Base-by-base conservation (phyloP, 768 basidiomycete genomes). In the Sarcodon aspratus region DNA sequence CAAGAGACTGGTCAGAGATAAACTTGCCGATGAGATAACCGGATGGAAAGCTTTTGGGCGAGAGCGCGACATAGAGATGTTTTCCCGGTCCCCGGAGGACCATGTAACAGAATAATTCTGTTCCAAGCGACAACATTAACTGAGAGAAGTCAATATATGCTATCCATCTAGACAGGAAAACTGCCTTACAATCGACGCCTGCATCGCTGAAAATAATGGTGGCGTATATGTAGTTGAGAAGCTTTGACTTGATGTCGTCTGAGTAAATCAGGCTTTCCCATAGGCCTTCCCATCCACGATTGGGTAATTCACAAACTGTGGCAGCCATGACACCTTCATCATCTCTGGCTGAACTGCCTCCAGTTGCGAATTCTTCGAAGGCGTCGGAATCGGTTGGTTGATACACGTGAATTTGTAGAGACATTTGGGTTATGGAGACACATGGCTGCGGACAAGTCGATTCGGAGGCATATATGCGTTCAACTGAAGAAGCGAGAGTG, bases 31-130 rank as follows among this genome's bases (percentile, higher is more conserved):
- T 88, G 80, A 0, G 87, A 86, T 7, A 98, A 72, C 31, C 96
- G 79, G 51, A 98, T 90, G 0, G 93, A 82, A 9, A 98, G 72
- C 57, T 98, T 99, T 56, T 99, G 96, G 1, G 96, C 92, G 6
- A 99, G 72, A 9, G 95, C 95, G 37, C 92, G 78, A 61, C 93
- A 97, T 1, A 99, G 71, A 1, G 89, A 92, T 0, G 96, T 98
- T 68, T 99, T 98, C 10, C 96, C 95, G 1, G 96, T 97, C 0
- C 96, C 96, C 1, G 96, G 96, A 18, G 96, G 96, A 0, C 96
- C 96, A 61, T 98, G 94, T 11, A 99, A 70, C 7, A 99, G 69
- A 1, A 97, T 87, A 11, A 99, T 84, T 2, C 95, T 80, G 60
- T 97, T 98, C 93, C 94, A 97, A 0, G 90, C 83, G 9, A 98